These are phyloP conservation scores for Mycosphaerelloides madeirae DNA, from an alignment of 2,329 filamentous ascomycete species.

Conservation along the genomic window DNA sequence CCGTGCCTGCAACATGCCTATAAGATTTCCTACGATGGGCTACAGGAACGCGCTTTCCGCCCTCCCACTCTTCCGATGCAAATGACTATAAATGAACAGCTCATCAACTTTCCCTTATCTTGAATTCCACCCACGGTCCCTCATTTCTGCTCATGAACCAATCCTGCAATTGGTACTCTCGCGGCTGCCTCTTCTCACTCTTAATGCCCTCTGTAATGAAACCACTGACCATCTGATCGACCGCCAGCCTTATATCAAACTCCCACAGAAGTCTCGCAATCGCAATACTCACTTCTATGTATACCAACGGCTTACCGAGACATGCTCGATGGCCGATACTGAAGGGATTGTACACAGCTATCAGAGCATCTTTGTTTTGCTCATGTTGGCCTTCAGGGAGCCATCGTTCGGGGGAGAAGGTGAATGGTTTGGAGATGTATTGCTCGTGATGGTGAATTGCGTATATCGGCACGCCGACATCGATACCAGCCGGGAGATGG, in stretches of 20 bases:
- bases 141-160: slow-evolving; percentile 70
- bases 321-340: slow-evolving; percentile 65
- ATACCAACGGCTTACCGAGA: slow-evolving; percentile 55
- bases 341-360: slow-evolving; percentile 70
- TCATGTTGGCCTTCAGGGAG: slow-evolving; percentile 14
- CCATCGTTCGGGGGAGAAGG: slow-evolving; percentile 29
- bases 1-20: no score
- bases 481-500: slow-evolving; percentile 33
- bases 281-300: slow-evolving; percentile 24
- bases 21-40: no score
- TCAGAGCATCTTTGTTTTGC: slow-evolving; percentile 25
- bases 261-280: slow-evolving; percentile 23
- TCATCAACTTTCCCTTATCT: slow-evolving; percentile 10
- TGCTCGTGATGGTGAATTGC: slow-evolving; percentile 34
- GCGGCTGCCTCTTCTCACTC: slow-evolving; percentile 53
- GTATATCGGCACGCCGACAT: slow-evolving; percentile 34
- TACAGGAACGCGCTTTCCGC: no score
- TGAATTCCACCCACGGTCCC: slow-evolving; percentile 61
- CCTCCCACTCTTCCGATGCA: no score
- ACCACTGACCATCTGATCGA: slow-evolving; percentile 48
- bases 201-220: slow-evolving; percentile 43
- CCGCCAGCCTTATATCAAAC: slow-evolving; percentile 24
- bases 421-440: slow-evolving; percentile 27
- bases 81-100: no score
- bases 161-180: slow-evolving; percentile 66